Conservation (phyloP, 176 grass and related monocot species). For the Zoysia japonica region DNA sequence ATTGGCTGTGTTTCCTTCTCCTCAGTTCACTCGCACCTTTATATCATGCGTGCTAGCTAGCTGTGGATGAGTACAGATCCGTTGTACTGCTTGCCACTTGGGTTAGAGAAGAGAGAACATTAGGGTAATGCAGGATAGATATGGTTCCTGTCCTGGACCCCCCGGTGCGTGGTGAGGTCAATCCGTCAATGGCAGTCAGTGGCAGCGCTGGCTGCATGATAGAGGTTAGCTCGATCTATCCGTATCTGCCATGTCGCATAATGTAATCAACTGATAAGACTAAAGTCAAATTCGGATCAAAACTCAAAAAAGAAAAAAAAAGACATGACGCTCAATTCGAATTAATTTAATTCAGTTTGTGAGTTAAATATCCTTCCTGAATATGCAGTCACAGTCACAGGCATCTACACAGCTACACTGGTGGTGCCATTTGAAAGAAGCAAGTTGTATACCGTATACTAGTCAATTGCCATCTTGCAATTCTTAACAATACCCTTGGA, state of each 20-base stretch:
- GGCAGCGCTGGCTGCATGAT: neutral
- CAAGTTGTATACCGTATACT: neutral
- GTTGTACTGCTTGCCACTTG: constrained; percentile 15
- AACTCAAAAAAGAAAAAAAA: neutral
- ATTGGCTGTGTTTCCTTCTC: neutral
- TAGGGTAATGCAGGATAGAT: constrained; percentile 1
- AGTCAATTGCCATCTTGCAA: constrained; percentile 27
- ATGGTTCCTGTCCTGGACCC: neutral
- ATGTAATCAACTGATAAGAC: neutral
- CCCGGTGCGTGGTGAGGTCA: constrained; percentile 31
- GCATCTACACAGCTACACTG: neutral
- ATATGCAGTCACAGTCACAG: neutral
- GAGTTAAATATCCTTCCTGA: constrained; percentile 1
- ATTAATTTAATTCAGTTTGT: neutral
- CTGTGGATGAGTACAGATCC: neutral
- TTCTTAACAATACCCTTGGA: constrained; percentile 47
- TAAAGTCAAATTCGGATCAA: neutral
- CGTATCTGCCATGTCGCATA: neutral
- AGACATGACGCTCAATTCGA: neutral
- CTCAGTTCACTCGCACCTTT: constrained; percentile 22
- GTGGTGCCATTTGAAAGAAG: neutral
- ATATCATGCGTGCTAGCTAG: neutral
- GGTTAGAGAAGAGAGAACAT: neutral
- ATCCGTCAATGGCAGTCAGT: neutral
- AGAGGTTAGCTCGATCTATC: neutral